Base-by-base conservation (phyloP, 2,329 filamentous ascomycete species). In the Colletotrichum scovillei region DNA sequence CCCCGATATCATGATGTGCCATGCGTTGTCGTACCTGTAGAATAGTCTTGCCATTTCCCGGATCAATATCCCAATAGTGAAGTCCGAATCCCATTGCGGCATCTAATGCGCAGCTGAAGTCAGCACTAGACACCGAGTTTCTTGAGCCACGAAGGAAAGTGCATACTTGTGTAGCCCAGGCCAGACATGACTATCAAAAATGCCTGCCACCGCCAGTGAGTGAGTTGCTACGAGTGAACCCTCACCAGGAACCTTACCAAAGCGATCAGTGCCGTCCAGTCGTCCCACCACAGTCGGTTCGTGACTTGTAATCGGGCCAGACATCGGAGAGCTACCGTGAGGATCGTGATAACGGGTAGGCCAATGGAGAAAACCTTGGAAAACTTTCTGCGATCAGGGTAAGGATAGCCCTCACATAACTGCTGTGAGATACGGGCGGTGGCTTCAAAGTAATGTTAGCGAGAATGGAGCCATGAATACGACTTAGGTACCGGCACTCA, bases 1-100 rank as follows among this genome's bases (percentile, higher is more conserved):
- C 7, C 3, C 19, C 26, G 26, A 26, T 26, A 26, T 49, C 42
- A 19, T 42, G 1, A 22, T 9, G 8, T 22, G 19, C 7, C 42
- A 0, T 11, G 19, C 19, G 42, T n/a, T 49, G 28, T 24, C n/a
- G 28, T 16, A 74, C 74, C 35, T 75, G 64, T 0, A 75, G 24
- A 49, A 75, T 75, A 0, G 59, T 59, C 26, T 70, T 67, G 1
- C 67, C 72, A 1, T 69, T 75, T 7, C 14, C 22, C 2, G 75
- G 75, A 19, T 76, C 66, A 2, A 78, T 67, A 52, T 78, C 70
- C 77, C 77, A 78, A 59, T 75, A 78, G 16, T 78, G 77, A 3
- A 67, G 53, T 1, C 77, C 77, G 16, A 77, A 78, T 6, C 76
- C 76, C 52, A 77, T 11, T 5, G 28, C 12, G 0, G 67, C 14